Conservation (phyloP, 2,329 filamentous ascomycete genomes). For the Cladosporium cucumerinum region DNA sequence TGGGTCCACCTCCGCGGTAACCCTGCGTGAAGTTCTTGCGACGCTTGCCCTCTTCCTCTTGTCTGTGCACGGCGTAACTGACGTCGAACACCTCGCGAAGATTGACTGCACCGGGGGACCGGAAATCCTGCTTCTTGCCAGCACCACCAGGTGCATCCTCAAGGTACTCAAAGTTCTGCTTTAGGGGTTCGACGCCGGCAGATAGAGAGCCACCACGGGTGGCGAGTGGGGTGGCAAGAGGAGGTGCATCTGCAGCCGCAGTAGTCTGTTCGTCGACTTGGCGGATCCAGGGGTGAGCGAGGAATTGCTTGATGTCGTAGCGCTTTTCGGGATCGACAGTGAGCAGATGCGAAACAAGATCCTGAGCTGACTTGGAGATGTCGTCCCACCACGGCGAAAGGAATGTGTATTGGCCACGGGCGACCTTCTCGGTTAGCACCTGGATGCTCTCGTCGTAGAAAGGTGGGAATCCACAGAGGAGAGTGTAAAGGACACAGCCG, state of each 20-base stretch:
- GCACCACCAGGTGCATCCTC: constrained; percentile 49
- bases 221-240: constrained; percentile 64
- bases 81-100: constrained; percentile 97
- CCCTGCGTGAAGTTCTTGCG: constrained; percentile 78
- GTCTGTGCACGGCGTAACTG: constrained; percentile 92
- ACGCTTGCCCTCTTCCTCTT: constrained; percentile 93
- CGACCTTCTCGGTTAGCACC: constrained; percentile 94
- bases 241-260: constrained; percentile 66
- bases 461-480: constrained; percentile 94
- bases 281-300: constrained; percentile 91
- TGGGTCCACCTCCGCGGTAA: constrained; percentile 59
- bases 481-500: constrained; percentile 92
- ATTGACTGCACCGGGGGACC: constrained; percentile 91
- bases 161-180: constrained; percentile 53
- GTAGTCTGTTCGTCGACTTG: constrained; percentile 65
- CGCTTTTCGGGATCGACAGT: constrained; percentile 94
- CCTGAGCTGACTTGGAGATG: constrained; percentile 90
- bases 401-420: constrained; percentile 94
- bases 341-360: constrained; percentile 87
- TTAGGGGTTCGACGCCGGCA: constrained; percentile 38
- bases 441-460: constrained; percentile 99
- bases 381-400: constrained; percentile 99
- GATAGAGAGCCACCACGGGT: constrained; percentile 52
- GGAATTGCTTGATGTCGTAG: constrained; percentile 88
- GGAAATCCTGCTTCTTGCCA: constrained; percentile 71